phyloP scores from a whole-genome alignment of 2,329 filamentous ascomycete genomes.

The Aureobasidium sp. region DNA sequence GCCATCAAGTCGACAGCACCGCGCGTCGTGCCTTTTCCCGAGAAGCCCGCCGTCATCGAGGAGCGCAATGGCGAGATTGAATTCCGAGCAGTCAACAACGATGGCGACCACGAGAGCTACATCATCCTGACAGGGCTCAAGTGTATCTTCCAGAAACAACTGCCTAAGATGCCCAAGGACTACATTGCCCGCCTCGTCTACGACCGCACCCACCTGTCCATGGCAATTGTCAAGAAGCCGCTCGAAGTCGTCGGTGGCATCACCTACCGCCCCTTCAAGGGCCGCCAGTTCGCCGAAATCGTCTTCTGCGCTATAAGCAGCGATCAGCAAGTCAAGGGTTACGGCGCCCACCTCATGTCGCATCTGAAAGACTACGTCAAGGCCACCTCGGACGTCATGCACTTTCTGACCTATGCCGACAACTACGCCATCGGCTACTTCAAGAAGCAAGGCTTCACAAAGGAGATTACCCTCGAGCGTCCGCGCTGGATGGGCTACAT shows the following conservation, averaged over 20 bases:
- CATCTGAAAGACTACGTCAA: conserved; percentile 98
- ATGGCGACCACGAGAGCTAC: conserved; percentile 76
- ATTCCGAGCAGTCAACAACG: conserved; percentile 97
- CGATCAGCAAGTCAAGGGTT: conserved; percentile 97
- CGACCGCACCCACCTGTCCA: conserved; percentile 90
- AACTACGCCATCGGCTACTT: conserved; percentile 99
- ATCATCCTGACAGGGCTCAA: conserved; percentile 95
- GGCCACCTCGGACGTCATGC: conserved; percentile 93
- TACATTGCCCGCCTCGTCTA: conserved; percentile 97
- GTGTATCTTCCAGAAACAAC: conserved; percentile 96
- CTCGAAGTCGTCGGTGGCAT: conserved; percentile 62
- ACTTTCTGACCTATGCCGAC: conserved; percentile 96
- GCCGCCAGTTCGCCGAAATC: conserved; percentile 90
- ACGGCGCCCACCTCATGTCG: conserved; percentile 95
- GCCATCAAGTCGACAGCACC: conserved; percentile 43
- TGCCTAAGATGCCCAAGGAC: conserved; percentile 98
- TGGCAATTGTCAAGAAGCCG: conserved; percentile 88
- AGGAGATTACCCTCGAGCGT: conserved; percentile 89
- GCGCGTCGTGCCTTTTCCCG: conserved; percentile 68
- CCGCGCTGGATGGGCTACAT: conserved; percentile 99
- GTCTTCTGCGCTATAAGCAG: conserved; percentile 97
- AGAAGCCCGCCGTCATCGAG: conserved; percentile 90
- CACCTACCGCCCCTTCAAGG: conserved; percentile 90
- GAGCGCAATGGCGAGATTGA: conserved; percentile 92
- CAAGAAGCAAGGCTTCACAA: conserved; percentile 98